Base-by-base conservation (phyloP, 306 rosid species). In the Vigna radiata region DNA sequence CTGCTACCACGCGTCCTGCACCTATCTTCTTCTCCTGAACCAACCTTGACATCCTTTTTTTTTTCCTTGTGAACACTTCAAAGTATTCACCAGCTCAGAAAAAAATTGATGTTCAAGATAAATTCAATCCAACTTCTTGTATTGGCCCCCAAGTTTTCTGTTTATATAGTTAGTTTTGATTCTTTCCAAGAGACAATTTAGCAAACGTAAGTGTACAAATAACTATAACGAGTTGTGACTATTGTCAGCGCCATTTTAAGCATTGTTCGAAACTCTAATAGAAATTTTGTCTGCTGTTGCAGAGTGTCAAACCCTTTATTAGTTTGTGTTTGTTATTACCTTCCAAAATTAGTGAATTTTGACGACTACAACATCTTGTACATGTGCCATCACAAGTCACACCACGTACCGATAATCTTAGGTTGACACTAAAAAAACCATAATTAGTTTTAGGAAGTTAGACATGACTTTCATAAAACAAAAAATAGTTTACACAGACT, bases 1-100 rank as follows among this genome's bases (percentile, higher is more conserved):
- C 96, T 0, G 94, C 96, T 7, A 94, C 96, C 16, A 58, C 69
- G n/a, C 89, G 85, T 56, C 89, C 89, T 55, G 86, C 61, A 17
- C 84, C 94, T 0, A 80, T 63, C 50, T 75, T 82, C 79, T 87
- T 90, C 46, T 86, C 91, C 47, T 39, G 33, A 29, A 61, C 44
- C 5, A 73, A 63, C 66, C 86, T 85, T 25, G 83, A 80, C 98
- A 88, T 88, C 16, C 11, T 29, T 29, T 59, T 62, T 61, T 33
- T 64, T 65, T 70, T 44, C 13, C 29, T n/a, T 36, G 3, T 41
- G 49, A 33, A 16, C 33, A 8, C 48, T 61, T 61, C 8, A 19
- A 60, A 60, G 15, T 63, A 7, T 15, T 64, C 0, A 18, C 16
- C 11, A 31, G 39, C 12, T 46, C 39, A 46, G 5, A 12, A 12